Evolutionary conservation across 2,329 filamentous ascomycete genomes (phyloP).

Genomic region (Sporothrix humicola): DNA sequence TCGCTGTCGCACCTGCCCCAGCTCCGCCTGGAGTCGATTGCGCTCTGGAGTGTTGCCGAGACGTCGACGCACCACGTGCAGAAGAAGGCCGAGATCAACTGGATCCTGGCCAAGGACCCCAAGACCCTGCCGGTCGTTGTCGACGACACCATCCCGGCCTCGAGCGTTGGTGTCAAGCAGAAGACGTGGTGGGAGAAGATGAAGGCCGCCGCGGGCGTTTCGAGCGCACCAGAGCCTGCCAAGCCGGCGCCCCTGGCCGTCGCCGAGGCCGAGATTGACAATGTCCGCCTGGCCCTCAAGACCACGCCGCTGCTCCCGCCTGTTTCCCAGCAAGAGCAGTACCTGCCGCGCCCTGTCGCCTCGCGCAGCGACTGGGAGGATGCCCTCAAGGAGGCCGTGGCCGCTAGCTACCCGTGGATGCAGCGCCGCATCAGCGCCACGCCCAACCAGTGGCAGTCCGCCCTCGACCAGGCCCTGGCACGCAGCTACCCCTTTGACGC

Average conservation of each 20-base stretch:
- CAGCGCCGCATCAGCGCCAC: conserved; percentile 39
- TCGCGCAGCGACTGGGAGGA: conserved; percentile 46
- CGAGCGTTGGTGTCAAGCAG: conserved; percentile 32
- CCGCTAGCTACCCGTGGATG: conserved; percentile 41
- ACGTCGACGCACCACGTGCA: conserved; percentile 2
- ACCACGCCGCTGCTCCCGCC: conserved; percentile 28
- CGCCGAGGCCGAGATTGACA: conserved; percentile 27
- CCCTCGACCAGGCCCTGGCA: conserved; percentile 47
- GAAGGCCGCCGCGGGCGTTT: conserved; percentile 31
- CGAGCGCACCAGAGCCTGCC: background rate
- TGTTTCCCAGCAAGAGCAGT: conserved; percentile 33
- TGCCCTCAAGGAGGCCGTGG: conserved; percentile 45
- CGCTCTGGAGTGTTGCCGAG: conserved; percentile 40
- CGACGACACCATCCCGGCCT: conserved; percentile 34
- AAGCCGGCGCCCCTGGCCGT: background rate
- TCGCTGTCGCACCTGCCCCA: conserved; percentile 40
- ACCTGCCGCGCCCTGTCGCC: conserved; percentile 27
- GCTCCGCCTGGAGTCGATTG: conserved; percentile 40
- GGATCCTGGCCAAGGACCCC: conserved; percentile 40
- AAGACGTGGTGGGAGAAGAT: conserved; percentile 38
- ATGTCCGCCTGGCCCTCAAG: conserved; percentile 23
- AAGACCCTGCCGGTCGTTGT: conserved; percentile 10
- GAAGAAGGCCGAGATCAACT: conserved; percentile 38
- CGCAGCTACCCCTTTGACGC: conserved; percentile 44
- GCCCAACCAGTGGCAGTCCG: conserved; percentile 47